Evolutionary conservation across 2,329 filamentous ascomycete genomes (phyloP).

Genomic region (Ophiocordyceps camponoti-saundersi): DNA sequence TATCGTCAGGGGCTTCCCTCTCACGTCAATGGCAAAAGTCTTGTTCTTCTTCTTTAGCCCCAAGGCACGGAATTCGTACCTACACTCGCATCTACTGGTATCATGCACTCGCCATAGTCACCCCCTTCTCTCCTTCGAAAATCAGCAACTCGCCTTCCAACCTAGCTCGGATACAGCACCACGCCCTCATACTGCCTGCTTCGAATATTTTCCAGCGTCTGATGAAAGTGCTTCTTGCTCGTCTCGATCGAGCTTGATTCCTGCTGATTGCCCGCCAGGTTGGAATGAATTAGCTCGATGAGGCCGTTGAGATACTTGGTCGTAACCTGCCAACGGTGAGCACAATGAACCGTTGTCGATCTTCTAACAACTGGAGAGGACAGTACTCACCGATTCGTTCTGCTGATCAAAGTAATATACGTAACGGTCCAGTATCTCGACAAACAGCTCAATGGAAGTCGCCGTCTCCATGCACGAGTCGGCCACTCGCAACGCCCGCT

Average conservation of each 20-base stretch:
- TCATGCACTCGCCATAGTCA: too few relatives aligned
- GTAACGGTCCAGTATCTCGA: constrained; percentile 95
- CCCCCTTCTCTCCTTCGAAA: not conserved
- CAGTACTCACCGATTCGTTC: constrained; percentile 62
- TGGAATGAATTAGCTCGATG: constrained; percentile 95
- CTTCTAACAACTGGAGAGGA: too few relatives aligned
- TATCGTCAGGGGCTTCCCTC: too few relatives aligned
- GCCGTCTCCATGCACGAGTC: constrained; percentile 99
- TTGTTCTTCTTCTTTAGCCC: too few relatives aligned
- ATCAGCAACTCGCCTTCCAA: not conserved
- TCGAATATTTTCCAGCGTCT: constrained; percentile 85
- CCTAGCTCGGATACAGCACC: constrained; percentile 43
- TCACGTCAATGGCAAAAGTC: too few relatives aligned
- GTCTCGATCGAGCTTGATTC: constrained; percentile 72
- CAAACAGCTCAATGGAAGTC: constrained; percentile 92
- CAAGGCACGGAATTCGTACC: too few relatives aligned
- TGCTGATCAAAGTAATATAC: constrained; percentile 99
- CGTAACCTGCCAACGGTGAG: constrained; percentile 41
- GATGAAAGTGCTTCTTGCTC: constrained; percentile 83
- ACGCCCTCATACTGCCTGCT: constrained; percentile 88
- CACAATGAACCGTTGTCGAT: not conserved
- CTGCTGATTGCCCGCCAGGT: constrained; percentile 69
- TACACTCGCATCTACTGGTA: too few relatives aligned
- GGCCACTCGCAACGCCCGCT: constrained; percentile 85
- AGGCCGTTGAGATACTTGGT: constrained; percentile 96